Conservation (phyloP, 1,284 basidiomycete species). For the Termitomyces sp. region DNA sequence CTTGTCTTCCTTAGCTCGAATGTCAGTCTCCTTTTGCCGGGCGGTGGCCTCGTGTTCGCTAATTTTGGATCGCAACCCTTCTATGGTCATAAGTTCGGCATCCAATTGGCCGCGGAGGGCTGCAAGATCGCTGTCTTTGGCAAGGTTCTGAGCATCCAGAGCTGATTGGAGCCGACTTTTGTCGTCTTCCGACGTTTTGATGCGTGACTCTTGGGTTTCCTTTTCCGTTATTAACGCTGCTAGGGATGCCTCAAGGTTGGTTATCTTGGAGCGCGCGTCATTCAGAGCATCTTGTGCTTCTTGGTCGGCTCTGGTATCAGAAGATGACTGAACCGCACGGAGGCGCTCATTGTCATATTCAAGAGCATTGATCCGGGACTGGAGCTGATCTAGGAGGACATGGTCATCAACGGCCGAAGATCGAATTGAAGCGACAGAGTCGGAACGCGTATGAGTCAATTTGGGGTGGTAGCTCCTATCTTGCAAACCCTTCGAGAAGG, state of each 20-base stretch:
- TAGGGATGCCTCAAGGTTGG: slow-evolving; percentile 46
- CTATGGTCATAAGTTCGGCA: slow-evolving; percentile 39
- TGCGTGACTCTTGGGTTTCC: slow-evolving; percentile 47
- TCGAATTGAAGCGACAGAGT: slow-evolving; percentile 28
- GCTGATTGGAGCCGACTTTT: slow-evolving; percentile 39
- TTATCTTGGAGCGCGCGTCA: slow-evolving; percentile 34
- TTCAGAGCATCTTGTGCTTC: slow-evolving; percentile 45
- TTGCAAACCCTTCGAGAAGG: slow-evolving; percentile 37
- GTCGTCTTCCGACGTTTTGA: slow-evolving; percentile 47
- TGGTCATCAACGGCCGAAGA: slow-evolving; percentile 32
- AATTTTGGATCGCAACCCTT: slow-evolving; percentile 45
- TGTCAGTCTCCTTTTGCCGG: slow-evolving; percentile 45
- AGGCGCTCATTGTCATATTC: slow-evolving; percentile 54
- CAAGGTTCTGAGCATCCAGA: slow-evolving; percentile 42
- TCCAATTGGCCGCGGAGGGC: slow-evolving; percentile 33
- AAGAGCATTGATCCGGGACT: slow-evolving; percentile 48
- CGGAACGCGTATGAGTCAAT: slow-evolving; percentile 28
- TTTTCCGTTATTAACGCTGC: slow-evolving; percentile 42
- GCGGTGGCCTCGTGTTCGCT: slow-evolving; percentile 43
- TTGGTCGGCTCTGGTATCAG: slow-evolving; percentile 27
- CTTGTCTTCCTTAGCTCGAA: slow-evolving; percentile 53
- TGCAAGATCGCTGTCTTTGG: slow-evolving; percentile 33
- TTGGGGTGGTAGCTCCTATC: slow-evolving; percentile 42
- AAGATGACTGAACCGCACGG: slow-evolving; percentile 19
- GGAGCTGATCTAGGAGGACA: slow-evolving; percentile 36